These are phyloP conservation scores for Hyaloscypha bicolor DNA, from an alignment of 495 filamentous ascomycete genomes.

Conservation along the genomic window DNA sequence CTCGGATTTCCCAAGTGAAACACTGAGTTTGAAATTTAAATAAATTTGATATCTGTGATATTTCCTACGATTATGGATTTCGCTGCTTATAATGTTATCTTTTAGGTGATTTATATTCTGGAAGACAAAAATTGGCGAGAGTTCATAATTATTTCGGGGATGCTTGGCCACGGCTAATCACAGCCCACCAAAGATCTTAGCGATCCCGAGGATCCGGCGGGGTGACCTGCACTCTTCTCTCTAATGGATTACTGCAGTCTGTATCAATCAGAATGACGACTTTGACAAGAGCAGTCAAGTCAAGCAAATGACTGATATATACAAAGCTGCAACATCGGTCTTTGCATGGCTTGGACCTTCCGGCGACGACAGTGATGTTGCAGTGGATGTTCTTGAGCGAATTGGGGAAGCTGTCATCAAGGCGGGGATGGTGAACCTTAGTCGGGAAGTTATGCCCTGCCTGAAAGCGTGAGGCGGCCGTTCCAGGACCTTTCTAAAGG, in stretches of 20 bases:
- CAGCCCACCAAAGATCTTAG: neutral
- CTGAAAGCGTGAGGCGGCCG: neutral
- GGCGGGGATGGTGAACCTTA: neutral
- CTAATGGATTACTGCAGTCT: slow-evolving; percentile 10
- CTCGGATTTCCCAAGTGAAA: neutral
- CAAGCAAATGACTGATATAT: slow-evolving; percentile 9
- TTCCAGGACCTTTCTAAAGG: slow-evolving; percentile 3
- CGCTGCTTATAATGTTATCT: neutral
- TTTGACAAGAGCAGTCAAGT: slow-evolving; percentile 11
- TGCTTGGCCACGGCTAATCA: neutral
- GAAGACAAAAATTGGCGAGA: neutral
- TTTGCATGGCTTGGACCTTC: slow-evolving; percentile 16
- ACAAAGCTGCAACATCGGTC: slow-evolving; percentile 10
- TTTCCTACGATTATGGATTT: neutral
- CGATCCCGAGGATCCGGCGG: neutral
- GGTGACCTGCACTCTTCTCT: neutral
- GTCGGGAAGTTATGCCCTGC: slow-evolving; percentile 3
- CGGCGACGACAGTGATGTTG: slow-evolving; percentile 11
- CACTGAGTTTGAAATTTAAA: neutral
- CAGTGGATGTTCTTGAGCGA: slow-evolving; percentile 1
- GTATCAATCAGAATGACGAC: slow-evolving; percentile 15
- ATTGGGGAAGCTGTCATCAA: neutral
- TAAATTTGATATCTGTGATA: neutral
- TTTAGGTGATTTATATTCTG: neutral
- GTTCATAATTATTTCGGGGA: neutral